Percentiles rank a stretch among this genome's conserved stretches.
Evolutionary conservation across 2,329 filamentous ascomycete genomes (phyloP).

Genomic region (Macrophomina tecta): DNA sequence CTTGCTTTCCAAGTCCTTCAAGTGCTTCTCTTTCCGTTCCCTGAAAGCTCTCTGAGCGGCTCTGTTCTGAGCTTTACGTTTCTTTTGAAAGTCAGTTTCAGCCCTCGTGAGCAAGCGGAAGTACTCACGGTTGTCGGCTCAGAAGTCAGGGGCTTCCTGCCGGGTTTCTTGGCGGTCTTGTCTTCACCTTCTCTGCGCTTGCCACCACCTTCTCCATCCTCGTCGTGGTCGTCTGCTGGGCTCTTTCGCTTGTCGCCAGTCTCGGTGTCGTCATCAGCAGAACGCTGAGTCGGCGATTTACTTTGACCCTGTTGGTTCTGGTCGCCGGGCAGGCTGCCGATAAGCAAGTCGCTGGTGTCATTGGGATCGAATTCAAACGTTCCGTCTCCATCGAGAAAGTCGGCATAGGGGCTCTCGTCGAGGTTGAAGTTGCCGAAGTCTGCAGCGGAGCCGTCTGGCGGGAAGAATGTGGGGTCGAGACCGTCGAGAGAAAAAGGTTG

Average conservation of each 20-base stretch:
- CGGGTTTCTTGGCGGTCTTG: conserved; percentile 92
- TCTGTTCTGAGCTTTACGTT: conserved; percentile 94
- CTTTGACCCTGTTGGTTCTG: conserved; percentile 53
- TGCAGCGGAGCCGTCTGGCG: conserved; percentile 48
- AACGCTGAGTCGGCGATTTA: not conserved
- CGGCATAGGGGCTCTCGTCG: conserved; percentile 81
- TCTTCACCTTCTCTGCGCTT: conserved; percentile 84
- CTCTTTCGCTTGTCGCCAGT: conserved; percentile 73
- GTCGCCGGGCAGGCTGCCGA: conserved; percentile 72
- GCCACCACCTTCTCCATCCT: conserved; percentile 68
- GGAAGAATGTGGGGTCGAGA: conserved; percentile 45
- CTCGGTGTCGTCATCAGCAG: conserved; percentile 44
- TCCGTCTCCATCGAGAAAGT: conserved; percentile 78
- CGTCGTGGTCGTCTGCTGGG: conserved; percentile 65
- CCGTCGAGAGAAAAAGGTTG: conserved; percentile 42
- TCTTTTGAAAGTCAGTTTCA: conserved; percentile 59
- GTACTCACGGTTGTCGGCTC: conserved; percentile 90
- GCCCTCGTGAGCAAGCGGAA: not conserved
- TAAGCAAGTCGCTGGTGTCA: conserved; percentile 67
- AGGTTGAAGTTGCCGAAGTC: conserved; percentile 56
- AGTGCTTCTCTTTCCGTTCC: conserved; percentile 90
- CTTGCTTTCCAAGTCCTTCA: conserved; percentile 80
- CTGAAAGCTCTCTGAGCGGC: conserved; percentile 92
- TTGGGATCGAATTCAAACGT: conserved; percentile 77
- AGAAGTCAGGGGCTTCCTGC: conserved; percentile 91